Evolutionary conservation across 2,329 filamentous ascomycete genomes (phyloP).

Genomic region (Sarocladium strictum): DNA sequence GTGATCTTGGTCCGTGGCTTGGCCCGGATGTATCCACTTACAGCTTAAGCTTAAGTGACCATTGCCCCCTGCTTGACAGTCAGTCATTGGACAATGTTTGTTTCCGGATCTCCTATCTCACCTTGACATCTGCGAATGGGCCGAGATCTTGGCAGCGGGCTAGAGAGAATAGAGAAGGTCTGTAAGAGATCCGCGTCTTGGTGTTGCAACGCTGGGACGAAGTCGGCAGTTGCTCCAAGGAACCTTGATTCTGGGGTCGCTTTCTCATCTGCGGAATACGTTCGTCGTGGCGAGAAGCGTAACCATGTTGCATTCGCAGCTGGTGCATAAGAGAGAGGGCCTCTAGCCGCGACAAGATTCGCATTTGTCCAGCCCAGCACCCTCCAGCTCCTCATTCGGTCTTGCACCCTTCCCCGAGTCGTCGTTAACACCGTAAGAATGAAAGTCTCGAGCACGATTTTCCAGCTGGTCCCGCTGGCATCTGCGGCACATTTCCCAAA

Average conservation of each 20-base stretch:
- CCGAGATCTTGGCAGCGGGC: not conserved
- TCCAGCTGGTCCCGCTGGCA: conserved; percentile 12
- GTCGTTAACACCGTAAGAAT: conserved; percentile 1
- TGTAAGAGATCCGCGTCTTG: not conserved
- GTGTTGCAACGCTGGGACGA: not conserved
- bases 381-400: too few species aligned
- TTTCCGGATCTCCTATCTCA: not conserved
- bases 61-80: not conserved
- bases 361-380: too few species aligned
- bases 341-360: too few species aligned
- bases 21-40: not conserved
- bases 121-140: not conserved
- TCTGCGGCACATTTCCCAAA: conserved; percentile 11
- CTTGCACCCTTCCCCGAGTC: not conserved
- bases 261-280: too few species aligned
- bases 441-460: conserved; percentile 10
- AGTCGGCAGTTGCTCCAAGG: not conserved
- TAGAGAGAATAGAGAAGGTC: conserved; percentile 1
- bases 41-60: not conserved
- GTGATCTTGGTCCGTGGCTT: not conserved
- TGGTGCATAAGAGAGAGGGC: too few species aligned
- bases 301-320: too few species aligned
- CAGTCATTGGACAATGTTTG: not conserved
- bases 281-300: too few species aligned
- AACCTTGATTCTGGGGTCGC: not conserved